A percentile compares a stretch with the other conserved stretches of the same genome.
Conservation (phyloP, 163 green algal species). For the Scenedesmus sp. region DNA sequence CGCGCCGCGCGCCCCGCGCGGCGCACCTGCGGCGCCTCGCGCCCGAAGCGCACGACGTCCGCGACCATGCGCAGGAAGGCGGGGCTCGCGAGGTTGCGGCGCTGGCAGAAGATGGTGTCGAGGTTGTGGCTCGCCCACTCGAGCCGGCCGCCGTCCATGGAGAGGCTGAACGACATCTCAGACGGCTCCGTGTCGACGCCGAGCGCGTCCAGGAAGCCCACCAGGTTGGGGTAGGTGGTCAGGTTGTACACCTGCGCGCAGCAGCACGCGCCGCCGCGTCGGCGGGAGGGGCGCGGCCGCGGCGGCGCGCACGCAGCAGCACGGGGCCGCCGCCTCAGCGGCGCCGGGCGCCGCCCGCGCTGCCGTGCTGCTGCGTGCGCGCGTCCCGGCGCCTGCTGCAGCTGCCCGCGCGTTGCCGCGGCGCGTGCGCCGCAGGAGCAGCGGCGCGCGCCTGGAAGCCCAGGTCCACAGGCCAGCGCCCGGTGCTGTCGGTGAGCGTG, state of each 20-base stretch:
- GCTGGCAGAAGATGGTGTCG: conserved; percentile 87
- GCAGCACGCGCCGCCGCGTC: too few species aligned
- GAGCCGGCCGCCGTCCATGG: conserved; percentile 73
- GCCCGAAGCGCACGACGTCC: conserved; percentile 93
- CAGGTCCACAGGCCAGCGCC: conserved; percentile 82
- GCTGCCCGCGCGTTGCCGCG: not conserved
- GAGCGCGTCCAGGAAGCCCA: conserved; percentile 90
- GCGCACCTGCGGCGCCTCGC: conserved; percentile 76
- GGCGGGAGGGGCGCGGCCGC: too few species aligned
- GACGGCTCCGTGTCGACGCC: conserved; percentile 86
- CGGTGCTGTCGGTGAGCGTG: conserved; percentile 83
- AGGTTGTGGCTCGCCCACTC: conserved; percentile 93
- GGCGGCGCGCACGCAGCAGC: too few species aligned
- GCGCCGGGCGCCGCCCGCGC: not conserved
- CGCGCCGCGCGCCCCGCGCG: too few species aligned
- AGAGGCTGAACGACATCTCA: conserved; percentile 96
- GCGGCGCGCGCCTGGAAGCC: conserved; percentile 86
- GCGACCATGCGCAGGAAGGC: conserved; percentile 90
- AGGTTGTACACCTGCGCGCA: conserved; percentile 97
- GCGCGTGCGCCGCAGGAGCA: not conserved
- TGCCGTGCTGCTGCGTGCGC: not conserved
- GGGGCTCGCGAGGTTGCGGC: conserved; percentile 76
- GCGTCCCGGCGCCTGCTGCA: not conserved
- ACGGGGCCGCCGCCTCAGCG: not conserved
- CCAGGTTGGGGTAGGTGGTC: conserved; percentile 95